Evolutionary conservation across 2,329 filamentous ascomycete genomes (phyloP), one percentile per base, ranked within the genome.

Genomic region (Rhexocercosporidium sp.): DNA sequence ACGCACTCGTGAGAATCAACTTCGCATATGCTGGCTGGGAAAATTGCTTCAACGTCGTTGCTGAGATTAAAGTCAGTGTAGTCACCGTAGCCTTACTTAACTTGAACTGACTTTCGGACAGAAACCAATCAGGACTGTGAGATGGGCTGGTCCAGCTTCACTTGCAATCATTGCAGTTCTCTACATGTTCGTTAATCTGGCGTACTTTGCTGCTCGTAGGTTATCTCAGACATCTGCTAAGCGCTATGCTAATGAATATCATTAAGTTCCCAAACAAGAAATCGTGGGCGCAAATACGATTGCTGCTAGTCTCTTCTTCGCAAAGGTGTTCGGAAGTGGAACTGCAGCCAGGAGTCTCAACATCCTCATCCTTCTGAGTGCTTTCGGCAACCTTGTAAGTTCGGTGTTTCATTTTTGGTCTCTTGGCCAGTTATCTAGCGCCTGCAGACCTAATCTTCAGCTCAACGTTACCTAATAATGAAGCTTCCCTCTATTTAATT

Each of bases 41-140:
- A 12, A 90, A 89, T 69, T 85, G 86, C 0, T 89, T 89, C 77
- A 88, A 88, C 68, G 81, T 90, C 3, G 84, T 86, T 65, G 88
- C 88, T 62, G 87, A 90, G 75, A 83, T 89, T 69, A 84, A 83
- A 74, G 81, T 82, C 16, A 25, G 53, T 3, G 8, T 39, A 31
- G n/a, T 37, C 53, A n/a, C 3, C 18, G 1, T 3, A 3, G 9
- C 11, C 6, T 1, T 6, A 12, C 31, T 22, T 11, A 5, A 22
- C n/a, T 1, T 9, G 18, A 56, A 34, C 53, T 56, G n/a, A 39
- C 31, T n/a, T 11, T 29, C 18, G 7, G 4, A 6, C 2, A 57
- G 16, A 29, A 54, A 14, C 88, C 88, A 0, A 80, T 89, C 34
- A 83, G 81, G 37, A 84, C 83, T 0, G 81, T 90, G 22, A 83